phyloP scores from a whole-genome alignment of 257 asterid species.

The Plantago ovata region DNA sequence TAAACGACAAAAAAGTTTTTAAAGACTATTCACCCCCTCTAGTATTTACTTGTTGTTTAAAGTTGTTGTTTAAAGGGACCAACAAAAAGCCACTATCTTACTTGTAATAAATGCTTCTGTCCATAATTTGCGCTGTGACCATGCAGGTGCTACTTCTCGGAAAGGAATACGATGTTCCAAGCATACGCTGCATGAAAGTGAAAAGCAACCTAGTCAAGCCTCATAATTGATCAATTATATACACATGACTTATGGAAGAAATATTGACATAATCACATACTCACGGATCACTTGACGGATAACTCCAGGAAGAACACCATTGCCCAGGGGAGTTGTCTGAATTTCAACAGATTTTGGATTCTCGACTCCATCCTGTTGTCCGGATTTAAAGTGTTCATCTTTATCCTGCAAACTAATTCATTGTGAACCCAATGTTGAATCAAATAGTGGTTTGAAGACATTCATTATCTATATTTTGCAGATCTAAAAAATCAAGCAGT shows the following conservation, averaged over 20 bases:
- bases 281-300: slow-evolving; percentile 76
- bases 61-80: too few species aligned
- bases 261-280: slow-evolving; percentile 49
- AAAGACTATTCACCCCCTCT: too few species aligned
- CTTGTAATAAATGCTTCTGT: slow-evolving; percentile 83
- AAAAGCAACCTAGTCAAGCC: slow-evolving; percentile 12
- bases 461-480: too few species aligned
- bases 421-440: too few species aligned
- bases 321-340: slow-evolving; percentile 74
- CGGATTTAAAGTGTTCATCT: slow-evolving; percentile 12
- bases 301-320: slow-evolving; percentile 92
- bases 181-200: slow-evolving; percentile 56
- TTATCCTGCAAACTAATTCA: slow-evolving; percentile 48
- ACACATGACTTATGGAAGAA: too few species aligned
- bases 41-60: too few species aligned
- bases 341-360: slow-evolving; percentile 39
- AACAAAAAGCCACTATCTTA: slow-evolving; percentile 27
- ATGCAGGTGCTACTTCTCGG: slow-evolving; percentile 87
- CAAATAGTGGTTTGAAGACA: too few species aligned
- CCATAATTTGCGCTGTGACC: slow-evolving; percentile 75
- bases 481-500: too few species aligned
- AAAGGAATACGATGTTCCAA: slow-evolving; percentile 53
- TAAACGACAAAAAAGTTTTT: too few species aligned
- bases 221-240: neutral
- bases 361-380: slow-evolving; percentile 28